Evolutionary conservation across 768 basidiomycete genomes (phyloP).

Genomic region (Rhodotorula graminis): DNA sequence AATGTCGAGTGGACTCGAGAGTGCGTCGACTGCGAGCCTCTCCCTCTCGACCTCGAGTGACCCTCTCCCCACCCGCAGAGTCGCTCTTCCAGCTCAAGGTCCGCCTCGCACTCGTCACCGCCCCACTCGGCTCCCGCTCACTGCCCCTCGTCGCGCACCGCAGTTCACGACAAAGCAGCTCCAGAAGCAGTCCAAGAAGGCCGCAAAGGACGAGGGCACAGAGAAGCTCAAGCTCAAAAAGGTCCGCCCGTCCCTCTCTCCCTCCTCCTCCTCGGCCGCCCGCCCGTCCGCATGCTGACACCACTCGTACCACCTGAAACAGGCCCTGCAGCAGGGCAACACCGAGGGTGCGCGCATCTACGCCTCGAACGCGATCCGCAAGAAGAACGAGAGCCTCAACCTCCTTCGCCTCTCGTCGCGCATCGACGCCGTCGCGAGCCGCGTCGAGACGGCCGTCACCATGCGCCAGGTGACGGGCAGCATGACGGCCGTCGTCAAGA

Average conservation of each 20-base stretch:
- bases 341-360: conserved; percentile 96
- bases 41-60: conserved; percentile 1
- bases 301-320: background rate
- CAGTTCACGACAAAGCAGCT: conserved; percentile 98
- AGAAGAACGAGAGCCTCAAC: conserved; percentile 92
- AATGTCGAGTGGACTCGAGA: conserved; percentile 58
- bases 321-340: conserved; percentile 96
- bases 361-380: conserved; percentile 94
- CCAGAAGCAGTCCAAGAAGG: conserved; percentile 91
- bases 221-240: conserved; percentile 92
- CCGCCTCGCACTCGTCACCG: conserved; percentile 31
- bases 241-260: conserved; percentile 51
- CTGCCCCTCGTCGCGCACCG: background rate
- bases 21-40: conserved; percentile 53
- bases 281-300: background rate
- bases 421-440: conserved; percentile 91
- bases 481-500: conserved; percentile 92
- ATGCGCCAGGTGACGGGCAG: conserved; percentile 89
- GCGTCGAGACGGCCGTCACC: conserved; percentile 96
- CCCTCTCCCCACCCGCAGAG: conserved; percentile 54
- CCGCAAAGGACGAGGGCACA: conserved; percentile 83
- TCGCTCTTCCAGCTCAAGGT: conserved; percentile 99
- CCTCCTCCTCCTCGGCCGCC: background rate
- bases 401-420: conserved; percentile 70
- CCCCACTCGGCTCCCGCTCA: conserved; percentile 12